These are phyloP conservation scores for Dendryphion nanum DNA, from an alignment of 2,329 filamentous ascomycete genomes.

Conservation along the genomic window DNA sequence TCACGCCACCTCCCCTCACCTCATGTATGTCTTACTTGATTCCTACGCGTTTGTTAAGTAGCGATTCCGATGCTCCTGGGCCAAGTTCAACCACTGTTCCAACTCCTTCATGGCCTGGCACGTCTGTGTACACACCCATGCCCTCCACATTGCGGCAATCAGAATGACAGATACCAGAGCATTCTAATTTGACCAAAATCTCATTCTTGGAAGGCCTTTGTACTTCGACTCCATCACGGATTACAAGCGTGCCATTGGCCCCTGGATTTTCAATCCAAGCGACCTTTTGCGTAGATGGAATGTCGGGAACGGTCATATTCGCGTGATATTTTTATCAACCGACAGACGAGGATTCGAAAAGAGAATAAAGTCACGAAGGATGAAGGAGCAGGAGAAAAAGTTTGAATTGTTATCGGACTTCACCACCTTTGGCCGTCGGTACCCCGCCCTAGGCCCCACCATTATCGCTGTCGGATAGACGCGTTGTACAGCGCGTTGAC, in stretches of 20 bases:
- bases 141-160: slow-evolving; percentile 48
- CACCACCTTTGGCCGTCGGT: too few species aligned
- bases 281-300: slow-evolving; percentile 34
- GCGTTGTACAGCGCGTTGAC: too few species aligned
- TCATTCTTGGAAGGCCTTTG: slow-evolving; percentile 40
- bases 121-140: slow-evolving; percentile 45
- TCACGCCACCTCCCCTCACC: background rate
- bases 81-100: slow-evolving; percentile 43
- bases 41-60: slow-evolving; percentile 41
- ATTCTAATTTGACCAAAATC: slow-evolving; percentile 49
- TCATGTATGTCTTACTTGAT: slow-evolving; percentile 29
- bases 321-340: too few species aligned
- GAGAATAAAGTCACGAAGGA: too few species aligned
- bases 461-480: too few species aligned
- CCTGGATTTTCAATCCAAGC: slow-evolving; percentile 39
- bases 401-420: too few species aligned
- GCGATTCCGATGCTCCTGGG: slow-evolving; percentile 11
- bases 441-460: too few species aligned
- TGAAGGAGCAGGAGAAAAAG: too few species aligned
- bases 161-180: slow-evolving; percentile 49
- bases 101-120: slow-evolving; percentile 50
- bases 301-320: too few species aligned
- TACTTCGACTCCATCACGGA: slow-evolving; percentile 33
- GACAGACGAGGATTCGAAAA: too few species aligned
- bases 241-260: slow-evolving; percentile 24